Percentiles rank a stretch among this genome's conserved stretches.
These are phyloP conservation scores for Tephrocybe sp. DNA, from an alignment of 768 basidiomycete species.

Conservation along the genomic window DNA sequence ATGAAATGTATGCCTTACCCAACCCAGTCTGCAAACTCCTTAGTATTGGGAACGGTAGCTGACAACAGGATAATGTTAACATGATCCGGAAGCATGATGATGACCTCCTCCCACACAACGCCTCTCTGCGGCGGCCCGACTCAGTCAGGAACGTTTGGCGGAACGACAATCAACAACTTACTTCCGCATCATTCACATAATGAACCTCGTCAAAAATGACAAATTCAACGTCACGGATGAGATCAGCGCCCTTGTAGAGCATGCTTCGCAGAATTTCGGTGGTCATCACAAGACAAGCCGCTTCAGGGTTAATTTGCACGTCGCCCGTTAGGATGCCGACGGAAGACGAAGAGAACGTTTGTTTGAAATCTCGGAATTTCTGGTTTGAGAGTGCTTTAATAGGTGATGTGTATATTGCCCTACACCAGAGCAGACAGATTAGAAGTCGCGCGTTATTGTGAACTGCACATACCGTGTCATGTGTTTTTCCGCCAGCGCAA, in stretches of 20 bases:
- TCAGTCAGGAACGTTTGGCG: constrained; percentile 5
- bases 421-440: constrained; percentile 28
- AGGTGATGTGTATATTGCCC: constrained; percentile 97
- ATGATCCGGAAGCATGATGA: constrained; percentile 99
- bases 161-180: constrained; percentile 25
- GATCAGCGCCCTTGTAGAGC: constrained; percentile 98
- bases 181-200: constrained; percentile 99
- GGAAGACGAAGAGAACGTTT: constrained; percentile 86
- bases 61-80: constrained; percentile 96
- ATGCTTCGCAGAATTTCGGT: constrained; percentile 98
- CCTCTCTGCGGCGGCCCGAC: constrained; percentile 61
- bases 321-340: constrained; percentile 98
- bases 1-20: constrained; percentile 56
- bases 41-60: constrained; percentile 96
- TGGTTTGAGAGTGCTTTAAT: constrained; percentile 99
- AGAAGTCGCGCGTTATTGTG: constrained; percentile 6
- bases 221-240: constrained; percentile 98
- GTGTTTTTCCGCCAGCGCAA: constrained; percentile 93
- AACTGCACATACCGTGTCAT: constrained; percentile 81
- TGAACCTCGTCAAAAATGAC: constrained; percentile 99
- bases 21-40: constrained; percentile 99
- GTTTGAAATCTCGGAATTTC: constrained; percentile 98
- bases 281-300: constrained; percentile 94
- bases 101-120: constrained; percentile 99
- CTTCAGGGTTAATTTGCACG: constrained; percentile 99